Percentiles rank a stretch among this genome's conserved stretches.
Conservation (phyloP, 179 eudicot species). For the Corrigiola litoralis region DNA sequence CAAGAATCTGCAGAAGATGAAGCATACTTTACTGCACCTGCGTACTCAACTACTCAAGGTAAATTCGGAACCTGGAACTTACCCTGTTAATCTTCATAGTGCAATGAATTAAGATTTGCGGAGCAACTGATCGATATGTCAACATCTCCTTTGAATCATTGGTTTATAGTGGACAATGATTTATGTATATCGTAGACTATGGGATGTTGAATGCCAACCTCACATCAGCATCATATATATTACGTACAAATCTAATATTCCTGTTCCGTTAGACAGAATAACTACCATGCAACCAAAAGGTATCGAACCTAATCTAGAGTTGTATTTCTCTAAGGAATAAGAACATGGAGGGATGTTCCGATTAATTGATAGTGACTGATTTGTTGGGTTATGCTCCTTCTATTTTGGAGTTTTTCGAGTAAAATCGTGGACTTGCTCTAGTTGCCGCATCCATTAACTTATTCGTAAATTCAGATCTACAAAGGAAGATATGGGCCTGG, state of each 20-base stretch:
- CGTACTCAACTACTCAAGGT: too few species aligned
- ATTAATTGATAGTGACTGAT: not conserved
- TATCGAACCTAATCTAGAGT: not conserved
- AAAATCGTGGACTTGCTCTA: too few species aligned
- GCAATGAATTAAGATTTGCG: too few species aligned
- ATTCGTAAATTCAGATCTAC: too few species aligned
- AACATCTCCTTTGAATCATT: not conserved
- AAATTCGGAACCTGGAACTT: too few species aligned
- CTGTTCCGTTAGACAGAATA: not conserved
- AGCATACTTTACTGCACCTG: too few species aligned
- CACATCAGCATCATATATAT: too few species aligned
- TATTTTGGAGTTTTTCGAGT: not conserved
- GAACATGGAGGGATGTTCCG: not conserved
- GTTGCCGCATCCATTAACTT: too few species aligned
- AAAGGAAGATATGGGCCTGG: not conserved
- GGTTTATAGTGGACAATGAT: not conserved
- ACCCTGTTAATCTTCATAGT: too few species aligned
- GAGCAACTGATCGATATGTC: too few species aligned
- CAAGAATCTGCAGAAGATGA: too few species aligned
- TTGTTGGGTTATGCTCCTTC: slow-evolving; percentile 5
- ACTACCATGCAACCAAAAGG: not conserved
- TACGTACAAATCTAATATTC: not conserved
- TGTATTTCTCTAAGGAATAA: not conserved
- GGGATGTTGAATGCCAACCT: not conserved
- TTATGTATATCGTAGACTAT: not conserved